These are phyloP conservation scores for Tuber melanosporum DNA, from an alignment of 495 filamentous ascomycete species.

Conservation along the genomic window DNA sequence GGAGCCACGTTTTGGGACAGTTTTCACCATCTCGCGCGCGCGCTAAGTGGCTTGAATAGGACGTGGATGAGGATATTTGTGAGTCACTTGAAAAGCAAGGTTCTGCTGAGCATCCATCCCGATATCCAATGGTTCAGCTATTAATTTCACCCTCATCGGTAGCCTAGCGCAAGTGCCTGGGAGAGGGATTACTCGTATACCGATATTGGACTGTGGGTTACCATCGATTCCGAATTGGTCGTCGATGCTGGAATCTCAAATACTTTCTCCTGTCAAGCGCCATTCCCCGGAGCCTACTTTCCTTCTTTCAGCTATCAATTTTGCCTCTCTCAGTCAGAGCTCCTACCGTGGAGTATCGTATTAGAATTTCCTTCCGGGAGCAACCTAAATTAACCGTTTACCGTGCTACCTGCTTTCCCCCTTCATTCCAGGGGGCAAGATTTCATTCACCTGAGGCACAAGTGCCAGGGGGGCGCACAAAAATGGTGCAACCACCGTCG, in stretches of 20 bases:
- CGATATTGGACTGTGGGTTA: not conserved
- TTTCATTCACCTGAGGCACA: too few relatives aligned
- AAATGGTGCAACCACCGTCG: too few relatives aligned
- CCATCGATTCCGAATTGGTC: not conserved
- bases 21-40: not conserved
- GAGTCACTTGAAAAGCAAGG: not conserved
- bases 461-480: too few relatives aligned
- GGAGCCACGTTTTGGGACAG: not conserved
- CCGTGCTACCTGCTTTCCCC: too few relatives aligned
- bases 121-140: too few relatives aligned
- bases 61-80: not conserved
- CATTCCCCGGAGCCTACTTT: not conserved
- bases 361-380: too few relatives aligned
- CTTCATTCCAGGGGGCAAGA: not conserved
- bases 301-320: not conserved
- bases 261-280: not conserved
- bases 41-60: not conserved
- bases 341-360: too few relatives aligned
- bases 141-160: too few relatives aligned
- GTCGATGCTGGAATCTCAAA: not conserved
- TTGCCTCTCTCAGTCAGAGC: not conserved
- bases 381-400: not conserved
- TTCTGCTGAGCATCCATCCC: not conserved
- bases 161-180: too few relatives aligned
- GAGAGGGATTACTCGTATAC: too few relatives aligned